Evolutionary conservation across 1,139 yeast genomes (phyloP), one percentile per base, ranked within the genome.

Genomic region (Nadsonia starkeyi-henricii): DNA sequence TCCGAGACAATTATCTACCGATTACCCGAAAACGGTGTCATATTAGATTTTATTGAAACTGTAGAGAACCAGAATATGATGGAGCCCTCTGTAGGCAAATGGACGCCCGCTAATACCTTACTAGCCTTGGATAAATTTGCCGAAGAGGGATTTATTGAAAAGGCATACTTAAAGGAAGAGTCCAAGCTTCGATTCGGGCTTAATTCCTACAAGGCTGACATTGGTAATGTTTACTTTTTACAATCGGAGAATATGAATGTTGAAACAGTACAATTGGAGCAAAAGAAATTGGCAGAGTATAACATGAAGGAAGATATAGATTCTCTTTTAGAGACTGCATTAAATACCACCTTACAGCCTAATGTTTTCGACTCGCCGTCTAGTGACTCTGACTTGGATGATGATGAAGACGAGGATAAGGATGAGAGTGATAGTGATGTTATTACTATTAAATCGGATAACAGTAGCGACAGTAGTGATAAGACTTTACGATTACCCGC

Each of bases 21-120:
- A 51, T 53, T 88, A 1, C 85, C 89, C 0, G 95, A 86, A 56
- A 72, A 73, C 45, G 82, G 86, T 58, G 72, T 91, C 3, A 66
- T 83, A 45, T 65, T 88, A 33, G 95, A 89, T 61, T 91, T 91
- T 60, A 63, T 85, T 39, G 77, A 77, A 15, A 15, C 15, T 3
- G 17, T 33, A 13, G 39, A n/a, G 4, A 33, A 33, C 17, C 39
- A 33, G 12, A 33, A 33, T 33, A 13, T 13, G 17, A 33, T 13
- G 5, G 39, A 33, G 4, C 4, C 9, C 12, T 13, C 12, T 3
- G 17, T 7, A 15, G 39, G 39, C 3, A 33, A 33, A 33, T 33
- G 39, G 39, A 33, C 39, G 17, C 39, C 39, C 15, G 17, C 15
- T 13, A 33, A 33, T 12, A 33, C 39, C 12, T 15, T 33, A 33